Base-by-base conservation (phyloP, 2,329 filamentous ascomycete genomes). In the Fusarium subtropicale region DNA sequence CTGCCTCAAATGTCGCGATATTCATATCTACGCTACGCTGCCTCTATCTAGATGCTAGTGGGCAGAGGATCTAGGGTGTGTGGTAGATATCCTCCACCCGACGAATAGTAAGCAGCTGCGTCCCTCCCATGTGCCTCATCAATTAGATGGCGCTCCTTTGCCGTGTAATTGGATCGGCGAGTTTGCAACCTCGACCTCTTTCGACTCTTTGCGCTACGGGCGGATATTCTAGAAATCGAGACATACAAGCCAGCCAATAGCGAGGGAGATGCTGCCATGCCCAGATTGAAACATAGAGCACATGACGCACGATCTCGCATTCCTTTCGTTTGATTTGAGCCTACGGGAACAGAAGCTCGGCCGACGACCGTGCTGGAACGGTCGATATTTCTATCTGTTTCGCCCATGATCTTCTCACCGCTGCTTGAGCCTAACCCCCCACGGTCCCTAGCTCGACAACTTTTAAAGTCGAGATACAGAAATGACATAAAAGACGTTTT, bases 191-290 rank as follows among this genome's bases (percentile, higher is more conserved):
- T 72, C 68, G 57, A 68, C 64, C 68, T 75, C 68, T 53, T 74
- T 62, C 56, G 53, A 64, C 56, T 44, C 45, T 65, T 56, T 71
- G 76, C 76, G 76, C 75, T 75, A 77, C 75, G 67, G 74, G 76
- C 76, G 76, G 76, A 73, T 78, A 70, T 77, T 69, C 75, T 74
- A 77, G 74, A 78, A 77, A 76, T 76, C 69, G 50, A 66, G 55
- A 53, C 45, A 51, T 60, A 30, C 52, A 42, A 55, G 44, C 75
- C 69, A 56, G 44, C 75, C 75, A 76, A 76, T 75, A 61, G 67
- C 20, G 47, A 53, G 30, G 44, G 47, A 59, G 54, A 67, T 66
- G 58, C 52, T 44, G 60, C 55, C 51, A 66, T 55, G 56, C 34
- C 54, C 60, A 68, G 57, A 60, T 60, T 66, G 68, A 69, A 62